Base-by-base conservation (phyloP, 192 early-diverging fungal genomes). In the Coemansia sp. region DNA sequence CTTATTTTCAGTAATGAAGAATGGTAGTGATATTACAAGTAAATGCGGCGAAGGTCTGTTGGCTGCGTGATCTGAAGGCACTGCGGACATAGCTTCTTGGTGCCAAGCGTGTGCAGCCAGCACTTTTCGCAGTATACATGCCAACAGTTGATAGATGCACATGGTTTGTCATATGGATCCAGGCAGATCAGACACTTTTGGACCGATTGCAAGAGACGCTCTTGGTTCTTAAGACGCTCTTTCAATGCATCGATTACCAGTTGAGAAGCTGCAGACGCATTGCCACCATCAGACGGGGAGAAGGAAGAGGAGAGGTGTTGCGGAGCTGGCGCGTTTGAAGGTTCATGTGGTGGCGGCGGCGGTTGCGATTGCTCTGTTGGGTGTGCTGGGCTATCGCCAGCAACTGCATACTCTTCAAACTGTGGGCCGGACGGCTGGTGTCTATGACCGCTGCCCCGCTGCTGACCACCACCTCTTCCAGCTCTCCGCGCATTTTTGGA, bases 121-220 rank as follows among this genome's bases (percentile, higher is more conserved):
- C 94, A 96, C 39, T 84, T 69, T 67, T 94, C 90, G 66, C 94
- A 96, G 57, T 92, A 90, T 9, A 95, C 94, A 82, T 96, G 94
- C 93, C 93, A 94, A 77, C 94, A 96, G 20, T 89, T 82, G 30
- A 93, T 87, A 0, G 93, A 94, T 3, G 83, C 82, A 29, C 92
- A 68, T 0, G 94, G 94, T 10, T 84, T 75, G 4, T 77, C 82
- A 71, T 90, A 93, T 0, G 84, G 66, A 30, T 93, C 91, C 25
- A 92, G 77, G 68, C 94, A 96, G 10, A 95, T 90, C 13, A 92
- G 71, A 76, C 94, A 96, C 43, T 84, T 85, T 3, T 82, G 87
- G 4, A 79, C 76, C 6, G 70, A 66, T 35, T 78, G 72, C 34
- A 82, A 64, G 5, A 82, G 69, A 20, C 66, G 61, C 68, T 86